A percentile compares a stretch with the other conserved stretches of the same genome.
These are phyloP conservation scores for Alternaria metachromatica DNA, from an alignment of 2,329 filamentous ascomycete species.

Conservation along the genomic window DNA sequence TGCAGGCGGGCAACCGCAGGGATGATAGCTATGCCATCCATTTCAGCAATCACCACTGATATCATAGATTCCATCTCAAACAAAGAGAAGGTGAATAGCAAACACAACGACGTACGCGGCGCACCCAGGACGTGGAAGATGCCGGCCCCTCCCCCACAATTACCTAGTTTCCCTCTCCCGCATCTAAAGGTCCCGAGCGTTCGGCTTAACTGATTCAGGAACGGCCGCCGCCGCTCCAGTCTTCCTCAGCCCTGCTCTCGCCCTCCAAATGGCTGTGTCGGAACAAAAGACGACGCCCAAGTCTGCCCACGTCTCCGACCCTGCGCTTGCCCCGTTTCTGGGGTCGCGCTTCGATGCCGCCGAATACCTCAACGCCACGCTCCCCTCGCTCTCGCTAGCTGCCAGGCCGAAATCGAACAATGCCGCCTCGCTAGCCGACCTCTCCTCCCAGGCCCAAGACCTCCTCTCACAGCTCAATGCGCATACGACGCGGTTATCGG, in stretches of 20 bases:
- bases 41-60: not conserved
- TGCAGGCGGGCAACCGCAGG: not conserved
- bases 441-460: slow-evolving; percentile 81
- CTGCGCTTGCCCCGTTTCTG: slow-evolving; percentile 76
- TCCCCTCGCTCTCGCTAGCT: slow-evolving; percentile 70
- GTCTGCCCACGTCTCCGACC: slow-evolving; percentile 69
- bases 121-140: not conserved
- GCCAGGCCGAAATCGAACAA: slow-evolving; percentile 48
- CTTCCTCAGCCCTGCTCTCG: slow-evolving; percentile 12
- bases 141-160: slow-evolving; percentile 25
- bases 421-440: slow-evolving; percentile 71
- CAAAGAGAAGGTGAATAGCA: not conserved
- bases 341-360: slow-evolving; percentile 79
- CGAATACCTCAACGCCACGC: slow-evolving; percentile 79
- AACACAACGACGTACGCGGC: not conserved
- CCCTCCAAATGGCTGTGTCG: slow-evolving; percentile 36
- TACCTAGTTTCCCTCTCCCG: not conserved
- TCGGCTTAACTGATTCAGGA: slow-evolving; percentile 21
- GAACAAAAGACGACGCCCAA: slow-evolving; percentile 25
- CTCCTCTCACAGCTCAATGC: slow-evolving; percentile 88
- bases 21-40: not conserved
- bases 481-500: slow-evolving; percentile 83
- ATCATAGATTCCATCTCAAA: not conserved
- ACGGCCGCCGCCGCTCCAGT: slow-evolving; percentile 15
- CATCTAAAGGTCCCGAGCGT: slow-evolving; percentile 17